These are phyloP conservation scores for Solanum paucissectum DNA, from an alignment of 257 asterid species.

Conservation along the genomic window DNA sequence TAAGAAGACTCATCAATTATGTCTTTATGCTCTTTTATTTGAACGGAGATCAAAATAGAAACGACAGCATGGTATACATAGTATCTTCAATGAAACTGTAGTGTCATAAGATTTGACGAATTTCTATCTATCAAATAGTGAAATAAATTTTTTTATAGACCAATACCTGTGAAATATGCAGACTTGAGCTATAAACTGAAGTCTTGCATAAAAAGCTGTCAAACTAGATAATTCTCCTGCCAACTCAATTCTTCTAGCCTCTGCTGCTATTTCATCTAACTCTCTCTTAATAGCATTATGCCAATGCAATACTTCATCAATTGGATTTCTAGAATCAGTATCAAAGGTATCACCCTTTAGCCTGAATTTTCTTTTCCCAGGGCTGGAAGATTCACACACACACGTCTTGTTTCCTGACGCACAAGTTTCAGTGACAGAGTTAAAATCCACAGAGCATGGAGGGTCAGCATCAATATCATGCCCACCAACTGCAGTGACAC, in stretches of 20 bases:
- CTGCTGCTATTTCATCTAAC: slow-evolving; percentile 22
- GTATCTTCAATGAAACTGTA: background rate
- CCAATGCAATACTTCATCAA: slow-evolving; percentile 38
- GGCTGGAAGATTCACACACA: slow-evolving; percentile 13
- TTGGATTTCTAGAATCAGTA: slow-evolving; percentile 13
- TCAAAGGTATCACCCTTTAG: slow-evolving; percentile 10
- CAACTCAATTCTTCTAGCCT: slow-evolving; percentile 27
- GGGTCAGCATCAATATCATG: background rate
- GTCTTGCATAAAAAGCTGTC: slow-evolving; percentile 21
- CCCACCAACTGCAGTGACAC: slow-evolving; percentile 1
- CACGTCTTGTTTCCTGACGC: slow-evolving; percentile 5
- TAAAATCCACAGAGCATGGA: slow-evolving; percentile 1
- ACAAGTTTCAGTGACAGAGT: background rate
- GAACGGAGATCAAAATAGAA: background rate
- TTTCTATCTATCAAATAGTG: background rate
- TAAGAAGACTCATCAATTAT: background rate
- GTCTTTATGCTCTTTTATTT: background rate
- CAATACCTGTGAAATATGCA: slow-evolving; percentile 41
- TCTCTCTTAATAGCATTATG: slow-evolving; percentile 34
- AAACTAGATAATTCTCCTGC: slow-evolving; percentile 34
- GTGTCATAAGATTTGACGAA: background rate
- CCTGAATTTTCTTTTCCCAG: slow-evolving; percentile 22
- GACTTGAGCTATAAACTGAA: slow-evolving; percentile 36
- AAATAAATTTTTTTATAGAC: background rate
- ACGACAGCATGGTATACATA: background rate